phyloP scores from a whole-genome alignment of 371 early-diverging fungal species.

The Lichtheimia ornata region DNA sequence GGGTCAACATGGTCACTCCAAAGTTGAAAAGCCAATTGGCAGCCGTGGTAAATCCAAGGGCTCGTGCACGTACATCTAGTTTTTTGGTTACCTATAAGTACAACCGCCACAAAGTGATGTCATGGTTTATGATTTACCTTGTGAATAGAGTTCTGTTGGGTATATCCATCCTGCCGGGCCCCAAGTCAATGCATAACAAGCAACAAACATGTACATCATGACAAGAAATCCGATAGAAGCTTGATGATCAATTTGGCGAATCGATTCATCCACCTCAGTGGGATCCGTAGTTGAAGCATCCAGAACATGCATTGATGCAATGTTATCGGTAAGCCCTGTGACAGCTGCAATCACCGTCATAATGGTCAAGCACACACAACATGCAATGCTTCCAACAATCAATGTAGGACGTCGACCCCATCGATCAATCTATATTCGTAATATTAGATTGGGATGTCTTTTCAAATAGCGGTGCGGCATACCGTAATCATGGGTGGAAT shows the following conservation, averaged over 20 bases:
- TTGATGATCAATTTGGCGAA: conserved; percentile 13
- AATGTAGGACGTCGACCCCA: conserved; percentile 68
- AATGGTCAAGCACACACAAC: conserved; percentile 41
- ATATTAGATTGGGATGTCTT: neutral
- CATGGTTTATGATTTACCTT: conserved; percentile 27
- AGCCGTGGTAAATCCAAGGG: conserved; percentile 83
- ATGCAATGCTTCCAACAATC: conserved; percentile 48
- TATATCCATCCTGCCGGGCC: conserved; percentile 94
- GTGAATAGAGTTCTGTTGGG: conserved; percentile 87
- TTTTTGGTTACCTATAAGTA: neutral
- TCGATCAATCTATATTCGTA: conserved; percentile 58
- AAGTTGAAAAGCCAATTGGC: conserved; percentile 90
- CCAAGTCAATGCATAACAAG: conserved; percentile 84
- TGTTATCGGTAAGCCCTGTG: conserved; percentile 37
- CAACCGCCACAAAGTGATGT: too few species aligned
- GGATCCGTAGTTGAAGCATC: conserved; percentile 6
- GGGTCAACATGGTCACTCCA: conserved; percentile 62
- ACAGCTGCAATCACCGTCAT: conserved; percentile 58
- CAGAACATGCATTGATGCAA: conserved; percentile 16
- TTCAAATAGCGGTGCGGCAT: conserved; percentile 14
- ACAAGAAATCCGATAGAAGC: conserved; percentile 62
- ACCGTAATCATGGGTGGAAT: conserved; percentile 79
- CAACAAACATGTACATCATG: conserved; percentile 73
- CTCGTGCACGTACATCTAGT: conserved; percentile 80
- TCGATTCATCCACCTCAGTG: neutral